Percentiles rank a stretch among this genome's conserved stretches.
These are phyloP conservation scores for Solanum etuberosum DNA, from an alignment of 257 asterid genomes.

Conservation along the genomic window DNA sequence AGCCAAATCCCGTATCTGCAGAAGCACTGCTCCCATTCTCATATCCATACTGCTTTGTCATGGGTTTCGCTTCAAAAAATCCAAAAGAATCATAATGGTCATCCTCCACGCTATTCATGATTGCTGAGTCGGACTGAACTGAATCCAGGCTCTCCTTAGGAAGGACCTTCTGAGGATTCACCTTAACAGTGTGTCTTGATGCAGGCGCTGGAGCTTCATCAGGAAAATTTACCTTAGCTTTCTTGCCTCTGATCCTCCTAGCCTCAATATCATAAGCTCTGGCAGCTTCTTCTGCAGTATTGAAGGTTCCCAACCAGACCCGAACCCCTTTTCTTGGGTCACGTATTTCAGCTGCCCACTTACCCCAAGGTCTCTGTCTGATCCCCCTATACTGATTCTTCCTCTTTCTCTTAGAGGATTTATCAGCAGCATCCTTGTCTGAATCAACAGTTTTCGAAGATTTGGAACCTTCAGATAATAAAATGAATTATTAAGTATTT, in stretches of 20 bases:
- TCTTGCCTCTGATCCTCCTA: conserved; percentile 78
- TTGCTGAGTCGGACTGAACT: not conserved
- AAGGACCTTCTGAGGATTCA: conserved; percentile 15
- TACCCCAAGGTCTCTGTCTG: conserved; percentile 99
- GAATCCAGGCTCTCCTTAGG: conserved; percentile 11
- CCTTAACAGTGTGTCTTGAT: conserved; percentile 26
- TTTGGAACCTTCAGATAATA: conserved; percentile 22
- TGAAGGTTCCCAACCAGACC: conserved; percentile 98
- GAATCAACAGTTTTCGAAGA: conserved; percentile 19
- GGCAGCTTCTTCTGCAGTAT: conserved; percentile 99
- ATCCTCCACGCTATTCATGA: not conserved
- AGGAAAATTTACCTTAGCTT: conserved; percentile 94
- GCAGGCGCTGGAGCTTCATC: conserved; percentile 37
- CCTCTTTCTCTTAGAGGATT: conserved; percentile 75
- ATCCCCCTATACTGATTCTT: conserved; percentile 94
- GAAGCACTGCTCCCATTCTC: conserved; percentile 15
- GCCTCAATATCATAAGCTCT: conserved; percentile 94
- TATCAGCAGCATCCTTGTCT: conserved; percentile 54
- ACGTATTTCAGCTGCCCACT: conserved; percentile 99
- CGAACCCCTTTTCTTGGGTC: conserved; percentile 96
- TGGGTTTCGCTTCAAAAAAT: conserved; percentile 58
- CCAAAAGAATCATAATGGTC: conserved; percentile 27
- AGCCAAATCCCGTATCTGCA: conserved; percentile 19
- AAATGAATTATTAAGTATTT: not conserved
- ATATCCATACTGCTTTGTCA: conserved; percentile 26